Evolutionary conservation across 1,139 yeast genomes (phyloP).

Genomic region (Blastobotrys malaysiensis): DNA sequence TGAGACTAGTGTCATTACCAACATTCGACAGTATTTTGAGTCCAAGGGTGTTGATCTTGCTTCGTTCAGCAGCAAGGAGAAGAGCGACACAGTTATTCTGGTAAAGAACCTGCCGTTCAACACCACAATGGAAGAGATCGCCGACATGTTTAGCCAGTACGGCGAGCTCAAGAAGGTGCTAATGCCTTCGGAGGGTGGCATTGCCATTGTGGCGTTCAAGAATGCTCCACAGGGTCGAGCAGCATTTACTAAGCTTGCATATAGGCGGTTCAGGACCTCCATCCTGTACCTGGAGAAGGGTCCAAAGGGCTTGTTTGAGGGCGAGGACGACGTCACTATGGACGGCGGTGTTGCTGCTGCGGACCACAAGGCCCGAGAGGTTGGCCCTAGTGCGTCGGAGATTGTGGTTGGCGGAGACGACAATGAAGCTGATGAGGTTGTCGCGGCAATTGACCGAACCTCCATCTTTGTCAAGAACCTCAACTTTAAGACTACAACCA

Average conservation of each 20-base stretch:
- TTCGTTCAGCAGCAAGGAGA: constrained; percentile 62
- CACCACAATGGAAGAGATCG: constrained; percentile 71
- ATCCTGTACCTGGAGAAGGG: constrained; percentile 91
- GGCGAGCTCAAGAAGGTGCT: constrained; percentile 77
- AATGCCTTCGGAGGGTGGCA: constrained; percentile 97
- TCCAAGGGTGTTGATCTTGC: constrained; percentile 77
- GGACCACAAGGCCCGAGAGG: constrained; percentile 29
- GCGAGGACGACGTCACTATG: constrained; percentile 29
- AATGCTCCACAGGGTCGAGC: constrained; percentile 80
- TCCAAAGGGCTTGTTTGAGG: constrained; percentile 67
- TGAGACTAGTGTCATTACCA: constrained; percentile 92
- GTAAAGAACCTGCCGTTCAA: constrained; percentile 90
- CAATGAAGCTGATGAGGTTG: constrained; percentile 40
- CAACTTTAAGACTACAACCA: constrained; percentile 71
- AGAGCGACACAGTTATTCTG: constrained; percentile 75
- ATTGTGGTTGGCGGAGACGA: constrained; percentile 11
- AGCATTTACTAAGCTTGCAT: constrained; percentile 84
- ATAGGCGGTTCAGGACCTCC: constrained; percentile 78
- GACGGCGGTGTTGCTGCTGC: constrained; percentile 29
- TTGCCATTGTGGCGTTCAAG: constrained; percentile 89
- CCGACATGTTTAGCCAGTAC: constrained; percentile 70
- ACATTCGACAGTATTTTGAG: constrained; percentile 83
- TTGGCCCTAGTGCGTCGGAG: constrained; percentile 17
- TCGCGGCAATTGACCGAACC: constrained; percentile 49
- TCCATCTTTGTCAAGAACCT: constrained; percentile 89